A percentile compares a stretch with the other conserved stretches of the same genome.
phyloP scores from a whole-genome alignment of 768 basidiomycete genomes.

The Leucosporidium creatinivorum region DNA sequence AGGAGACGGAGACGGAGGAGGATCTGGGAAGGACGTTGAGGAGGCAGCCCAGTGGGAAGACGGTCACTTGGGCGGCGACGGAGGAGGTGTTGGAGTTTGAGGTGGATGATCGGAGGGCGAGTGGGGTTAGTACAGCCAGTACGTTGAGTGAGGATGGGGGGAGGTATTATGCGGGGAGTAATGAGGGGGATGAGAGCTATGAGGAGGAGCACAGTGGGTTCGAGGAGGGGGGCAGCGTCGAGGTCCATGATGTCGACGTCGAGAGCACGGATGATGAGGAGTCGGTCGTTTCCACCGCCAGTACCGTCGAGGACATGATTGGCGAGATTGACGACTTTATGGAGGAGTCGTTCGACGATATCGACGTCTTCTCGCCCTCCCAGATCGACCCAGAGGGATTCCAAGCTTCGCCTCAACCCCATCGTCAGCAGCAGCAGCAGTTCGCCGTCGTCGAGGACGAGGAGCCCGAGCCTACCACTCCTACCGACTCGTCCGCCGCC shows the following conservation, averaged over 20 bases:
- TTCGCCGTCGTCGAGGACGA: too few species aligned
- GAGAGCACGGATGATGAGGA: slow-evolving; percentile 19
- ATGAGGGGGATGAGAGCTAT: not conserved
- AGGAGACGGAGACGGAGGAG: slow-evolving; percentile 14
- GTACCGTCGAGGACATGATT: slow-evolving; percentile 27
- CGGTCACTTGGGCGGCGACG: slow-evolving; percentile 33
- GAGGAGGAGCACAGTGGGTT: slow-evolving; percentile 1
- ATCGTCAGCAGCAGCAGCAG: too few species aligned
- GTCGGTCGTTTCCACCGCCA: slow-evolving; percentile 16
- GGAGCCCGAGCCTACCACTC: not conserved
- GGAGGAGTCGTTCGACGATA: slow-evolving; percentile 7
- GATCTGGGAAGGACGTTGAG: slow-evolving; percentile 9
- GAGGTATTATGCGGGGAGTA: too few species aligned
- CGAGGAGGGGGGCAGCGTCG: slow-evolving; percentile 30
- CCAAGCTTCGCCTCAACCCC: not conserved
- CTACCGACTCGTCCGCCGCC: not conserved
- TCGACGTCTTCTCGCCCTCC: slow-evolving; percentile 11
- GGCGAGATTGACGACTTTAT: slow-evolving; percentile 29
- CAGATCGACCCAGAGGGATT: too few species aligned
- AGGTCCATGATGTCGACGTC: slow-evolving; percentile 9
- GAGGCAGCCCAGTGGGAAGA: slow-evolving; percentile 29
- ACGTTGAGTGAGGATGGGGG: not conserved
- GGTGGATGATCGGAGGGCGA: slow-evolving; percentile 17
- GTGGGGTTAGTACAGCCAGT: slow-evolving; percentile 8
- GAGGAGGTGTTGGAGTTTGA: slow-evolving; percentile 34